Evolutionary conservation across 2,329 filamentous ascomycete species (phyloP).

Genomic region (Cercospora sesami): DNA sequence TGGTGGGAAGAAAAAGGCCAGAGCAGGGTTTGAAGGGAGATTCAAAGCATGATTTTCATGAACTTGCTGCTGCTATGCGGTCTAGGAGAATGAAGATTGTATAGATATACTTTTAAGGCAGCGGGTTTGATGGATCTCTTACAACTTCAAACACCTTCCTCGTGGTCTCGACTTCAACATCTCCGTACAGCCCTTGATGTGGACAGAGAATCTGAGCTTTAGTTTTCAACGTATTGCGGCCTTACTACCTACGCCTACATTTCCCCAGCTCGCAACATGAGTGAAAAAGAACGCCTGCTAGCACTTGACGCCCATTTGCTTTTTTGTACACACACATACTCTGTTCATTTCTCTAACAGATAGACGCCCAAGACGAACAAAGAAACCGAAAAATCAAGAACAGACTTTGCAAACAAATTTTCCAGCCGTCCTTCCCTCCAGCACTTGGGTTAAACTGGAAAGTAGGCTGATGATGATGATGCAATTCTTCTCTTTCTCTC

Average conservation of each 20-base stretch:
- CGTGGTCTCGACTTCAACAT: not conserved
- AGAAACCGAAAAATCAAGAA: constrained; percentile 9
- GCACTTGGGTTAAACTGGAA: constrained; percentile 37
- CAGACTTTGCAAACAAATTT: constrained; percentile 12
- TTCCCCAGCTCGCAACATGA: not conserved
- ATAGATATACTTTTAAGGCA: constrained; percentile 8
- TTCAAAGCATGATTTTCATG: constrained; percentile 52
- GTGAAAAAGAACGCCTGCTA: not conserved
- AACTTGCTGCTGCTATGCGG: not conserved
- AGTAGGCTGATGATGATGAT: constrained; percentile 32
- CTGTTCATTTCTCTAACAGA: constrained; percentile 1
- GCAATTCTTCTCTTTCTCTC: constrained; percentile 6
- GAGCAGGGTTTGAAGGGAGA: constrained; percentile 64
- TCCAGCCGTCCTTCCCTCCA: constrained; percentile 40
- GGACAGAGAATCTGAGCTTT: not conserved
- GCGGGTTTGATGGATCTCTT: constrained; percentile 2
- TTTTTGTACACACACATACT: not conserved
- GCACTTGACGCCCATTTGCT: not conserved
- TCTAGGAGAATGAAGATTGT: not conserved
- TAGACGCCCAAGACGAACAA: constrained; percentile 5
- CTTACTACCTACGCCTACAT: not conserved
- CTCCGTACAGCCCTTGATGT: too few species aligned
- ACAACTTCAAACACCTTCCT: not conserved
- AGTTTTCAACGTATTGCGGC: not conserved
- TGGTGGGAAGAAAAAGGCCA: constrained; percentile 60